These are phyloP conservation scores for Daldinia eschscholtzii DNA, from an alignment of 2,329 filamentous ascomycete genomes.

Conservation along the genomic window DNA sequence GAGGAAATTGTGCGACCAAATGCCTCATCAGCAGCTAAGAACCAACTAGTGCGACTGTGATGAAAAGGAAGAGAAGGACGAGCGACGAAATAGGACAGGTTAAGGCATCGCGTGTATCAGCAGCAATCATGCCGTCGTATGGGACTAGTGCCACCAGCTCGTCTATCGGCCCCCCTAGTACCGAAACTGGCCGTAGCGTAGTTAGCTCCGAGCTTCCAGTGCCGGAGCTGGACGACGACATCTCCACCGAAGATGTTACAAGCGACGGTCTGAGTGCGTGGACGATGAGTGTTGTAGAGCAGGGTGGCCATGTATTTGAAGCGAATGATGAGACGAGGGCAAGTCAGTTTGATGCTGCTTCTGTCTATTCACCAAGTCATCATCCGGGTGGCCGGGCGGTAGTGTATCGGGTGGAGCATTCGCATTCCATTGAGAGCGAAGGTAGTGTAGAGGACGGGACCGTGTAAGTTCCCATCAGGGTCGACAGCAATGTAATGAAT, in stretches of 20 bases:
- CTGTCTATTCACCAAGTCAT: constrained; percentile 57
- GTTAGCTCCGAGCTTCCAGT: constrained; percentile 45
- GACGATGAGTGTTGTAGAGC: constrained; percentile 46
- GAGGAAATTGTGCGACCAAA: constrained; percentile 38
- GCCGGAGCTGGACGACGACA: constrained; percentile 49
- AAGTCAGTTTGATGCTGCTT: constrained; percentile 56
- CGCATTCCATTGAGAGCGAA: constrained; percentile 31
- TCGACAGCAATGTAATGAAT: neutral
- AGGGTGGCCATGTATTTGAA: constrained; percentile 39
- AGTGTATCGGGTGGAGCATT: constrained; percentile 52
- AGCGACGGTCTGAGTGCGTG: constrained; percentile 51
- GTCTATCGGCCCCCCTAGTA: constrained; percentile 44
- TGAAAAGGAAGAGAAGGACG: constrained; percentile 40
- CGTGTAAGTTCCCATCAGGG: constrained; percentile 55
- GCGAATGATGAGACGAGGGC: constrained; percentile 44
- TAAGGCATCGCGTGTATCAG: constrained; percentile 31
- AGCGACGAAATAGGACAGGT: constrained; percentile 33
- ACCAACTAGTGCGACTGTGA: constrained; percentile 32
- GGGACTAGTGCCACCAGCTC: constrained; percentile 46
- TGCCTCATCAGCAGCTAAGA: constrained; percentile 39
- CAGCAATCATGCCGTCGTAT: constrained; percentile 46
- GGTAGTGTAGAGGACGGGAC: constrained; percentile 51
- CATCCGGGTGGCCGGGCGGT: constrained; percentile 56
- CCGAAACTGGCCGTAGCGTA: constrained; percentile 36
- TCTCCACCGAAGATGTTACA: constrained; percentile 50